Conservation (phyloP, 768 basidiomycete genomes). For the Pleurotus salmoneostramineus region DNA sequence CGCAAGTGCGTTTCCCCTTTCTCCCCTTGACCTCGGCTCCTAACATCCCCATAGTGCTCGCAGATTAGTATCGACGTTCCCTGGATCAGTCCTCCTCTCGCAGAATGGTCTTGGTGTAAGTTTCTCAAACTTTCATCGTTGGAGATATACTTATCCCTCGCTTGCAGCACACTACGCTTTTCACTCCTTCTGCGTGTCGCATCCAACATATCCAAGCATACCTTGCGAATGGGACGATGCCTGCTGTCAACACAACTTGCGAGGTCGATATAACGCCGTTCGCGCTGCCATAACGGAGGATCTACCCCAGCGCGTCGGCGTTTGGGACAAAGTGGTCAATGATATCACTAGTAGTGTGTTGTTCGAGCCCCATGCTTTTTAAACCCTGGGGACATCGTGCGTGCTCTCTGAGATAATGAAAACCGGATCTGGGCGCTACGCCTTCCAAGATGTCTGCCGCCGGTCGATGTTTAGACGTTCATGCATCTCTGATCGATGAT, state of each 20-base stretch:
- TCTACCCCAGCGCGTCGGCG: too few species aligned
- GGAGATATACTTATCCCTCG: neutral
- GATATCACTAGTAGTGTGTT: too few species aligned
- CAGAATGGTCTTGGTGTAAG: slow-evolving; percentile 37
- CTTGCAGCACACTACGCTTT: neutral
- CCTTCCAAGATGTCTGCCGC: too few species aligned
- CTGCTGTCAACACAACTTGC: neutral
- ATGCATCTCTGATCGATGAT: too few species aligned
- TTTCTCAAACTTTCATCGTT: neutral
- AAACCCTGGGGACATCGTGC: too few species aligned
- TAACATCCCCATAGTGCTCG: slow-evolving; percentile 25
- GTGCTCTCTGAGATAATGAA: too few species aligned
- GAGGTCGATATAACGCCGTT: neutral
- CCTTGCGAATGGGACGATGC: neutral
- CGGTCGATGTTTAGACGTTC: too few species aligned
- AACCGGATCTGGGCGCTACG: too few species aligned
- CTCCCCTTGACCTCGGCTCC: neutral
- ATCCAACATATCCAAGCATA: neutral
- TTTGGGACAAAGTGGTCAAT: too few species aligned
- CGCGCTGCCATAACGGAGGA: neutral
- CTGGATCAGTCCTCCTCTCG: slow-evolving; percentile 32
- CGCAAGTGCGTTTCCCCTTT: neutral
- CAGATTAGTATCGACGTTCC: slow-evolving; percentile 31
- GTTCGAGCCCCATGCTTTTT: too few species aligned
- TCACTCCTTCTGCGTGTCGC: neutral